Base-by-base conservation (phyloP, 2,329 filamentous ascomycete species). In the Paraphoma chrysanthemicola region DNA sequence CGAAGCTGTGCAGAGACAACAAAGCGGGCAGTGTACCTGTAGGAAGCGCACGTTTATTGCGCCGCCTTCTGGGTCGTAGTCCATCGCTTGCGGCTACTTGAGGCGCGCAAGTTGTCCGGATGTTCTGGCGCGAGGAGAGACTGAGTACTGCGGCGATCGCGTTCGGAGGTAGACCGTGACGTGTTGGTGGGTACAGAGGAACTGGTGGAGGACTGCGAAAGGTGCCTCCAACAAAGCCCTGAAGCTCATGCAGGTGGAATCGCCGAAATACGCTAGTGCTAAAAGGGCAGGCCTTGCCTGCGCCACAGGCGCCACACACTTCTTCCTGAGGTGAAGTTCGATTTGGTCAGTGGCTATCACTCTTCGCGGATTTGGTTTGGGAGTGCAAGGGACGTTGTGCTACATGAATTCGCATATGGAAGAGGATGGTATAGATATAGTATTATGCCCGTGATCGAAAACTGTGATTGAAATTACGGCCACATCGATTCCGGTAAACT, bases 31-130 rank as follows among this genome's bases (percentile, higher is more conserved):
- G 59, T 68, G 64, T 70, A 76, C 74, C 62, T 77, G 64, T 46
- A 76, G 60, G 64, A 77, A 75, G 68, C 73, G 73, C 67, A 75
- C 72, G 60, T 75, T 72, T 59, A 75, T 73, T 54, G 64, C 66
- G 61, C 80, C 82, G 61, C 73, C 68, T 65, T 81, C 78, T 63
- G 79, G 78, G 67, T 82, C 80, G 73, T 81, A 83, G 56, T 83
- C 81, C 82, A 84, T 84, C 59, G 62, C 77, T 68, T 62, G 53
- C 45, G 42, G 53, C 46, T 47, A 36, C 50, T 47, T 41, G 52
- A 36, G 53, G 46, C 52, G 48, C 49, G 53, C 51, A 46, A 56
- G 63, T 56, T 64, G 52, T 56, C 56, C 46, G 49, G 38, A 18
- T 53, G 45, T 41, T 36, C 36, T 31, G 36, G 33, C 33, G 46